Percentiles rank a stretch among this genome's conserved stretches.
Conservation (phyloP, 2,329 filamentous ascomycete species). For the Neonectria magnoliae region DNA sequence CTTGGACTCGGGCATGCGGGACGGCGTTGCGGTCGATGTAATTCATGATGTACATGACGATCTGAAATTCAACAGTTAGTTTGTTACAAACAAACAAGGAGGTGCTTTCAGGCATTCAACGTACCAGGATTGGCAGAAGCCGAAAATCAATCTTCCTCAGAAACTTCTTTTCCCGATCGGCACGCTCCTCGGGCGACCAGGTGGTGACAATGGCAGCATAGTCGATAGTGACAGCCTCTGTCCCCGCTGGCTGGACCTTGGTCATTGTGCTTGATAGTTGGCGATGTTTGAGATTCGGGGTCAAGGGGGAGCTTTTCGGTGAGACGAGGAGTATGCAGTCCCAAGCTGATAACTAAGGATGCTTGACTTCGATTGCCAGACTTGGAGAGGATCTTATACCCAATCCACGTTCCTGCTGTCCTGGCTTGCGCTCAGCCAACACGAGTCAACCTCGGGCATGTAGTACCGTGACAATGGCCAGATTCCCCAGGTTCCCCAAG, state of each 20-base stretch:
- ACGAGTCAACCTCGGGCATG: not conserved
- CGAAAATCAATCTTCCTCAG: constrained; percentile 26
- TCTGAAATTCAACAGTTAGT: not conserved
- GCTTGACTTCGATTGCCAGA: not conserved
- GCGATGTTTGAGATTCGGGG: not conserved
- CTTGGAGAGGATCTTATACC: constrained; percentile 19
- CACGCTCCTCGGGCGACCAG: constrained; percentile 26
- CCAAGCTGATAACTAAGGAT: not conserved
- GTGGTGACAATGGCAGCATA: constrained; percentile 34
- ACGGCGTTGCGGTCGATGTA: constrained; percentile 58
- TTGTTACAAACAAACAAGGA: no score
- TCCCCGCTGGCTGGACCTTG: constrained; percentile 7
- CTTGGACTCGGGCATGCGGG: constrained; percentile 53
- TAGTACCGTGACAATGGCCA: not conserved
- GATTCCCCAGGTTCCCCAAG: constrained; percentile 21
- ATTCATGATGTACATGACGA: constrained; percentile 65
- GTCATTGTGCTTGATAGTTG: constrained; percentile 9
- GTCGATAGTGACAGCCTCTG: constrained; percentile 16
- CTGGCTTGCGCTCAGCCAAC: constrained; percentile 1
- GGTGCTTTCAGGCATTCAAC: not conserved
- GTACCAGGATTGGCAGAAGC: constrained; percentile 25
- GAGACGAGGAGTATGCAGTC: not conserved
- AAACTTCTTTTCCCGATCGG: constrained; percentile 21
- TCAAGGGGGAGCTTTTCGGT: not conserved
- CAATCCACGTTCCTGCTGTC: not conserved